These are phyloP conservation scores for Proliferodiscus dingleyae DNA, from an alignment of 2,329 filamentous ascomycete genomes.

Conservation along the genomic window DNA sequence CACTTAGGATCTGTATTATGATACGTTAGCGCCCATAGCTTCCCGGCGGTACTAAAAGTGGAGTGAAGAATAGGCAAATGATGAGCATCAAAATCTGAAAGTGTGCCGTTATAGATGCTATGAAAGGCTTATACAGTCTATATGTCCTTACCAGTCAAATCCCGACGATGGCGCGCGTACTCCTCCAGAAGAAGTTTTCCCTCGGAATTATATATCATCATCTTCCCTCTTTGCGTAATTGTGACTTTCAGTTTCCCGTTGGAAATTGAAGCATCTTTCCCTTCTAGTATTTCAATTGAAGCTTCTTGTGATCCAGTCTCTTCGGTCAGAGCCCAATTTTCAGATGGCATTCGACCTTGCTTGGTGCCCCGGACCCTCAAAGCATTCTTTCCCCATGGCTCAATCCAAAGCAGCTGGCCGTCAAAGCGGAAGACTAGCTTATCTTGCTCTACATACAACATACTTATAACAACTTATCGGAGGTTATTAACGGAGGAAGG, in stretches of 20 bases:
- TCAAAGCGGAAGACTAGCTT: constrained; percentile 30
- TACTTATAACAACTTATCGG: background rate
- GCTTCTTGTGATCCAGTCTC: background rate
- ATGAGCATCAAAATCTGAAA: too few species aligned
- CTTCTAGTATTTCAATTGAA: background rate
- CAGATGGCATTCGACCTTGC: constrained; percentile 32
- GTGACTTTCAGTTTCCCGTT: constrained; percentile 45
- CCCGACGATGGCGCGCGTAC: constrained; percentile 43
- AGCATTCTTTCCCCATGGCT: constrained; percentile 45
- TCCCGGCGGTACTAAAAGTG: too few species aligned
- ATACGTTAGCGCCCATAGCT: too few species aligned
- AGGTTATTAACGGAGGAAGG: too few species aligned
- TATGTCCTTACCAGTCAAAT: too few species aligned
- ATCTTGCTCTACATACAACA: background rate
- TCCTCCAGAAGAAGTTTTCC: constrained; percentile 45
- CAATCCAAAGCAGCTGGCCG: constrained; percentile 41
- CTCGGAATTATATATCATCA: constrained; percentile 40
- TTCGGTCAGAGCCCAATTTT: constrained; percentile 36
- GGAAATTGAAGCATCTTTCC: constrained; percentile 35
- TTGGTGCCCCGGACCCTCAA: constrained; percentile 43
- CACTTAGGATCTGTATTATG: constrained; percentile 45
- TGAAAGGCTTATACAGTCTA: too few species aligned
- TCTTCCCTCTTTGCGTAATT: constrained; percentile 42
- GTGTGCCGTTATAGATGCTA: too few species aligned
- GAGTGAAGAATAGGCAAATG: too few species aligned